These are phyloP conservation scores for Magnolia changhungtana DNA, from an alignment of 164 flowering plant genomes.

Conservation along the genomic window DNA sequence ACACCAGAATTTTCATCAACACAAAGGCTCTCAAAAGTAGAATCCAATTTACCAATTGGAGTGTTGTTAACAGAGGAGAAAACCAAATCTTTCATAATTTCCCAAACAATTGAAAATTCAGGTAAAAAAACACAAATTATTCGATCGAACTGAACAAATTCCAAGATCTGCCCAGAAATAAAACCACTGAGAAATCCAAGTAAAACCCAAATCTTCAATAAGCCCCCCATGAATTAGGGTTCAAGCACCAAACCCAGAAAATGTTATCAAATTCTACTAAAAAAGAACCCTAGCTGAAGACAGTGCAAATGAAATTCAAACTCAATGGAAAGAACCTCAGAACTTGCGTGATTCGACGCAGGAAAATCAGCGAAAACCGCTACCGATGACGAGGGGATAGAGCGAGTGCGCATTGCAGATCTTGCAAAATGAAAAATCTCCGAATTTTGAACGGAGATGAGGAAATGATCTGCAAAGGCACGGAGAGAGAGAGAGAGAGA, in stretches of 20 bases:
- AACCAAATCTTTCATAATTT: neutral
- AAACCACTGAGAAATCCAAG: neutral
- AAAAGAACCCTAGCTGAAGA: neutral
- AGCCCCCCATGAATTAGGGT: neutral
- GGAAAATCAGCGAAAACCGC: neutral
- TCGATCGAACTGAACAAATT: neutral
- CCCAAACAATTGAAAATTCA: neutral
- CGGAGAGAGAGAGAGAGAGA: neutral
- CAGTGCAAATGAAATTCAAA: neutral
- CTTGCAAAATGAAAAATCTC: neutral
- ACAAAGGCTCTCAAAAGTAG: no score
- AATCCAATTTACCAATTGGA: no score
- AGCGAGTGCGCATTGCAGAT: constrained; percentile 6
- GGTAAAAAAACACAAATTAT: neutral
- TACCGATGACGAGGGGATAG: neutral
- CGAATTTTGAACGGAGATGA: neutral
- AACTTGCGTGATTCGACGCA: neutral
- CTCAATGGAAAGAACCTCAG: neutral
- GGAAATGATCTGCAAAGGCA: neutral
- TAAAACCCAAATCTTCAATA: neutral
- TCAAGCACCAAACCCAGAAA: neutral
- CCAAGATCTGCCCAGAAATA: neutral
- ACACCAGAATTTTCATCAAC: neutral
- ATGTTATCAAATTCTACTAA: neutral
- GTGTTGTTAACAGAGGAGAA: neutral